A percentile compares a stretch with the other conserved stretches of the same genome.
Conservation (phyloP, 129 eudicot species). For the Heracleum sosnowskyi region DNA sequence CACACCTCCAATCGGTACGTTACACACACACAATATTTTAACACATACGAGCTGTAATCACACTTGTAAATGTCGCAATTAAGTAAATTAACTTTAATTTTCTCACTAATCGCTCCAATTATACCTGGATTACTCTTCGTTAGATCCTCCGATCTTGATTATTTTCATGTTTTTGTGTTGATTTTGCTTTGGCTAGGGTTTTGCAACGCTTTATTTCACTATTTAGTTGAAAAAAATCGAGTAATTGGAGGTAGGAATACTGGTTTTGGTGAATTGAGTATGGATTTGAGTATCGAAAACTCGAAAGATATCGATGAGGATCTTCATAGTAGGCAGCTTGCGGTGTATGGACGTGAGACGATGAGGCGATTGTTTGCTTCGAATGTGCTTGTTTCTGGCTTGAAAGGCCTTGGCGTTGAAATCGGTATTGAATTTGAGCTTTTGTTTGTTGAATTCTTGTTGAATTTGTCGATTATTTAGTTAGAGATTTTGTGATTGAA, state of each 20-base stretch:
- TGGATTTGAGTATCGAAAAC: constrained; percentile 58
- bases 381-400: constrained; percentile 79
- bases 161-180: neutral
- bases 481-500: too few species aligned
- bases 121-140: constrained; percentile 9
- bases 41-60: constrained; percentile 18
- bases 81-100: constrained; percentile 1
- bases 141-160: constrained; percentile 26
- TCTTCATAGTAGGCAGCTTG: constrained; percentile 95
- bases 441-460: neutral
- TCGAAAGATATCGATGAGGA: constrained; percentile 78
- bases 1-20: neutral
- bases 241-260: constrained; percentile 38
- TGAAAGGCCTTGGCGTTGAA: constrained; percentile 98
- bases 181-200: constrained; percentile 42
- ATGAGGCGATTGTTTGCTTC: constrained; percentile 86
- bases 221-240: constrained; percentile 78
- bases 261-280: constrained; percentile 24
- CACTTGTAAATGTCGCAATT: constrained; percentile 8
- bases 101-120: constrained; percentile 22
- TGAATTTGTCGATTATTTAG: too few species aligned
- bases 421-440: constrained; percentile 39
- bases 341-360: constrained; percentile 96
- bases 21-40: neutral
- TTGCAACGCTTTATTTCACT: constrained; percentile 49